phyloP scores from a whole-genome alignment of 495 filamentous ascomycete species.

The Aspergillus haitiensis region DNA sequence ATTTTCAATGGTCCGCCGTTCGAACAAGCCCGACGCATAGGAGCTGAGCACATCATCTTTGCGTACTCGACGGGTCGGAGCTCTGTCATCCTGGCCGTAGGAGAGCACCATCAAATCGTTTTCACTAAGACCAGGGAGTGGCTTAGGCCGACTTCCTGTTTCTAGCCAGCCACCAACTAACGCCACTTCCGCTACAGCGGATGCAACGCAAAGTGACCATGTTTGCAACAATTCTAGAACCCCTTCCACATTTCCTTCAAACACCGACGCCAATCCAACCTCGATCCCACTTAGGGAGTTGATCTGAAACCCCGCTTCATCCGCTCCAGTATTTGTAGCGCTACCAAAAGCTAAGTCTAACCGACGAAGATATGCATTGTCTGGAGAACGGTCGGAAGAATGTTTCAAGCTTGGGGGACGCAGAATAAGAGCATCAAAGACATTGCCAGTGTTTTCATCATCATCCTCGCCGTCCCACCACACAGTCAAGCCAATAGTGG shows the following conservation, averaged over 20 bases:
- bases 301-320: conserved; percentile 58
- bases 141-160: conserved; percentile 25
- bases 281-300: conserved; percentile 72
- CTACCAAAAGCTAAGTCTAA: conserved; percentile 52
- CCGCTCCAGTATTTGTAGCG: conserved; percentile 46
- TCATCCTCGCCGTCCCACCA: conserved; percentile 87
- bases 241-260: conserved; percentile 73
- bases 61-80: conserved; percentile 26
- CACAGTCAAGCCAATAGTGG: conserved; percentile 70
- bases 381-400: conserved; percentile 40
- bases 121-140: conserved; percentile 49
- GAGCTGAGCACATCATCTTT: conserved; percentile 72
- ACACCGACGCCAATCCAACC: conserved; percentile 73
- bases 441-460: conserved; percentile 33
- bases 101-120: conserved; percentile 64
- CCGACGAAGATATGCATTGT: conserved; percentile 54
- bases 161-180: conserved; percentile 72
- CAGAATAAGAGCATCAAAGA: conserved; percentile 29
- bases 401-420: conserved; percentile 30
- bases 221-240: conserved; percentile 69
- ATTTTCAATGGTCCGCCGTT: conserved; percentile 43
- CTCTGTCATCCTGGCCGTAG: conserved; percentile 42
- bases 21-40: conserved; percentile 61
- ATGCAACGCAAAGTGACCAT: conserved; percentile 75
- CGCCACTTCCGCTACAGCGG: conserved; percentile 78